Evolutionary conservation across 140 eudicot genomes (phyloP), one percentile per base, ranked within the genome.

Genomic region (Bidens hawaiensis): DNA sequence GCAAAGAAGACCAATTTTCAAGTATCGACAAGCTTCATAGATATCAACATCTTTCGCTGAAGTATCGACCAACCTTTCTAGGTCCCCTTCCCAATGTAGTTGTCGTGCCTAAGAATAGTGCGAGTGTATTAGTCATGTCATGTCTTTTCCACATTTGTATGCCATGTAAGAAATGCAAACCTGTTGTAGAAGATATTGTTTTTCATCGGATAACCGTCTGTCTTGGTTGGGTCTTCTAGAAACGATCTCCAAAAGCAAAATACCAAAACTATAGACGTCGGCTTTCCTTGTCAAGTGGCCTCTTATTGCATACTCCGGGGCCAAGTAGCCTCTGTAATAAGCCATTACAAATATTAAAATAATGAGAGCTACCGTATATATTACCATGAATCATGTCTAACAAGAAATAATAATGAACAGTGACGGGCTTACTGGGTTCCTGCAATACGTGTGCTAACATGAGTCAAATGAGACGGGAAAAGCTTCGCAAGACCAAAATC

Each of bases 401-500:
- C n/a, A n/a, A n/a, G n/a, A n/a, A n/a, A n/a, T n/a, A n/a, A n/a
- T n/a, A n/a, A n/a, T n/a, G n/a, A n/a, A n/a, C n/a, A n/a, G n/a
- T n/a, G 12, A 11, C 15, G 66, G 61, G 81, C 98, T 82, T 77
- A 91, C 98, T 77, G 64, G 3, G 96, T 91, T 65, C 98, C 98
- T 0, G 98, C 98, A 54, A 91, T 83, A 21, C 85, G 95, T 0
- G 98, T 91, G 81, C 95, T 91, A 60, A 91, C 74, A 80, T 91
- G 98, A 49, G 98, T 91, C 70, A 82, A 34, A 48, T 85, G 73
- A 55, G 81, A 22, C 4, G 96, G 96, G 26, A 91, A 82, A 65
- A 91, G 91, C 81, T 87, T 91, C 21, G 98, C 98, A 21, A 91
- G 83, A 64, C 98, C 98, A 75, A 91, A 91, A 78, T 91, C 98